Base-by-base conservation (phyloP, 805 yeast species). In the Monosporozyma yasuniensis region DNA sequence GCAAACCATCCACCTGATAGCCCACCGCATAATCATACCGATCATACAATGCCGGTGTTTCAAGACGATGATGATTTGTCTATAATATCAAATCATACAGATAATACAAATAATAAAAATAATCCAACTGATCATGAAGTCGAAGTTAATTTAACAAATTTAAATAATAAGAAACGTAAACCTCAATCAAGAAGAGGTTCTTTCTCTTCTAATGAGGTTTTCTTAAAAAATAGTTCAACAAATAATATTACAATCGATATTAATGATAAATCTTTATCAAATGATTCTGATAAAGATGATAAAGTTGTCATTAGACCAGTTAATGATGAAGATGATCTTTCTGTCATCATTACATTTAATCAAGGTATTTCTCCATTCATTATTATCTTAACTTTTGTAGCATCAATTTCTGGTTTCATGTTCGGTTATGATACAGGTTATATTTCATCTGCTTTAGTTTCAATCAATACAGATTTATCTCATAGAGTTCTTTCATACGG, bases 401-500 rank as follows among this genome's bases (percentile, higher is more conserved):
- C 96, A 0, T 89, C 96, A 7, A 83, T 91, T 54, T 89, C 96
- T 0, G 98, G 98, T 1, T 88, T 90, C 69, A 80, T 91, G 88
- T 91, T 91, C 69, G 99, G 99, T 57, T 91, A 91, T 63, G 99
- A 91, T 67, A 91, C 98, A 0, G 98, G 98, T 57, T 91, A 91
- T 68, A 90, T 91, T 41, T 91, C 98, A 3, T 83, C 95, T 18
- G 97, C 97, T 0, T 74, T 91, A 59, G 96, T 90, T 19, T 80
- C 89, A 35, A 81, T 91, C 45, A 89, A 90, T 11, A 78, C 80
- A 4, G 96, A 87, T 63, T 76, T 91, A 54, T 79, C 80, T 56
- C 70, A 74, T 42, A 74, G 75, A 50, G 59, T 65, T 0, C 73
- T 90, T 48, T 72, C 89, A 0, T 77, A 80, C 51, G 95, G 96